Base-by-base conservation (phyloP, 208 protist species). In the Vickermania ingenoplastis region DNA sequence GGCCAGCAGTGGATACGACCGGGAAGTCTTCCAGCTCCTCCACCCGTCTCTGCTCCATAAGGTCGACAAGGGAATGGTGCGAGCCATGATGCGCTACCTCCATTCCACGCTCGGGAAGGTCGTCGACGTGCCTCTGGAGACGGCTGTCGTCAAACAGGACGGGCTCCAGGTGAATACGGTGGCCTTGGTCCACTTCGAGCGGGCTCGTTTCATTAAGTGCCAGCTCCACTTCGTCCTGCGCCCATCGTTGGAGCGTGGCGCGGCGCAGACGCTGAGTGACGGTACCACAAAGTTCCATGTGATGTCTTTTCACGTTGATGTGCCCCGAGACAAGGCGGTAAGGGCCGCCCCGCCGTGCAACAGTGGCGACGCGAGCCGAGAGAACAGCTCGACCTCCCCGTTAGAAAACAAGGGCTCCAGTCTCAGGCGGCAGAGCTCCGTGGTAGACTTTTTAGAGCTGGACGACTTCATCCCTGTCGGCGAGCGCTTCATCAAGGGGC, bases 61-160 rank as follows among this genome's bases (percentile, higher is more conserved):
- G 23, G 74, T 67, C 26, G 74, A 89, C 45, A 71, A 80, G 5
- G 88, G 88, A 4, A 30, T 90, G 5, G 41, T 95, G 7, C 77
- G 83, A 2, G 88, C 88, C 31, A 91, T 92, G 82, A 73, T 73
- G 23, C 81, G 84, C n/a, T 86, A 81, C 59, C 48, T 86, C n/a
- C 63, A 73, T 51, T 73, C 71, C 17, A 57, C 57, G 17, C 71
- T 89, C 21, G 88, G 88, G 45, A 59, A 70, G 31, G 59, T 91
- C 26, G 50, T 61, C 3, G 31, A 62, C 65, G 79, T 95, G 22
- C 66, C 77, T 0, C 68, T 67, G 28, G 74, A 81, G 24, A 83
- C 76, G 24, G 71, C 77, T 14, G 58, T 80, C 52, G 27, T 86
- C 3, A 72, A 78, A 28, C 70, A 64, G 7, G 60, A 72, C 29